Conservation (phyloP, 768 basidiomycete species). For the Hypholoma fasciculare region DNA sequence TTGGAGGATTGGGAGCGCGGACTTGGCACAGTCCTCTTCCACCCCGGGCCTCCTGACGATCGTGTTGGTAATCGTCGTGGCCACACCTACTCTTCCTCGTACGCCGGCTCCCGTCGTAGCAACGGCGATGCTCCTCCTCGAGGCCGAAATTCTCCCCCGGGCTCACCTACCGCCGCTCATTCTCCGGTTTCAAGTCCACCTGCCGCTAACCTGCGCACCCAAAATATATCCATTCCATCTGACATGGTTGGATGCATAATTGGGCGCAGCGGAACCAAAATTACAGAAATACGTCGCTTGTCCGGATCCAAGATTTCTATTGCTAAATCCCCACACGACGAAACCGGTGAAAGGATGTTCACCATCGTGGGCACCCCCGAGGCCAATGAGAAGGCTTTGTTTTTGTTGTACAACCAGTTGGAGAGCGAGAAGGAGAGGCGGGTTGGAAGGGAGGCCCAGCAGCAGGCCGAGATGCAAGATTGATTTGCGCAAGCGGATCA, state of each 20-base stretch:
- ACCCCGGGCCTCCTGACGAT: constrained; percentile 86
- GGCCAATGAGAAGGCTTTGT: constrained; percentile 97
- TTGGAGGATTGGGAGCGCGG: constrained; percentile 97
- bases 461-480: constrained; percentile 65
- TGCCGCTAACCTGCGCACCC: constrained; percentile 87
- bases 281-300: constrained; percentile 97
- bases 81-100: constrained; percentile 50
- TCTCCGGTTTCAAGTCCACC: constrained; percentile 56
- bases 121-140: constrained; percentile 56
- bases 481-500: constrained; percentile 17
- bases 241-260: constrained; percentile 99
- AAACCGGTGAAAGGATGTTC: constrained; percentile 99
- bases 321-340: constrained; percentile 98
- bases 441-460: constrained; percentile 81
- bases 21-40: constrained; percentile 92
- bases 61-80: constrained; percentile 53
- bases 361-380: constrained; percentile 96
- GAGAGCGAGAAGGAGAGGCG: constrained; percentile 96
- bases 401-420: constrained; percentile 94
- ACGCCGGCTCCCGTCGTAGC: constrained; percentile 56
- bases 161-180: constrained; percentile 42
- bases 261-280: constrained; percentile 95
- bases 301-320: constrained; percentile 98
- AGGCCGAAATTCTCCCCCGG: constrained; percentile 50
- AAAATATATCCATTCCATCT: constrained; percentile 98